phyloP scores from a whole-genome alignment of 768 basidiomycete genomes.

The Kwoniella sp. region DNA sequence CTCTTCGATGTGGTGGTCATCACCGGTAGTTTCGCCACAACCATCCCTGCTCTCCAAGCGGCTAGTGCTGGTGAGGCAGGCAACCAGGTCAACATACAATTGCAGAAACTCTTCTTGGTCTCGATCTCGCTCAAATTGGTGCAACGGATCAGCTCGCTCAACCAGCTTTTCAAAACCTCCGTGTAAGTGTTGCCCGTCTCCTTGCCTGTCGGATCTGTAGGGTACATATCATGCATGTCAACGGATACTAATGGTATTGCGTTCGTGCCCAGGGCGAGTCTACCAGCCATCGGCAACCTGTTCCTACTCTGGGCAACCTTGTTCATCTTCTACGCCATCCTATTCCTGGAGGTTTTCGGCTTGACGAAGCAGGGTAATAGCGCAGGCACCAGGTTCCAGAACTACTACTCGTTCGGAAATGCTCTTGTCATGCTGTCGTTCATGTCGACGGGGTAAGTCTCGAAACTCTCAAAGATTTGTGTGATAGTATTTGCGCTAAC shows the following conservation, averaged over 20 bases:
- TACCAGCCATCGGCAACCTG: constrained; percentile 82
- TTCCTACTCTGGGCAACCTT: constrained; percentile 84
- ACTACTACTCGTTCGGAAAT: constrained; percentile 77
- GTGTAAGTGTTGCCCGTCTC: constrained; percentile 64
- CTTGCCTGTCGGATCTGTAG: too few species aligned
- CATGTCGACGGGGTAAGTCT: constrained; percentile 82
- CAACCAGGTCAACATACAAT: constrained; percentile 38
- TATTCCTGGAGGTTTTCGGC: constrained; percentile 87
- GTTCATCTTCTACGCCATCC: constrained; percentile 87
- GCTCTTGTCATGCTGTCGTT: constrained; percentile 86
- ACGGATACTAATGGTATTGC: constrained; percentile 10
- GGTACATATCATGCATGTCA: constrained; percentile 7
- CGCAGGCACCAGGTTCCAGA: constrained; percentile 66
- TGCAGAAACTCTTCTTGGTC: constrained; percentile 74
- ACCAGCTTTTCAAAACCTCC: constrained; percentile 94
- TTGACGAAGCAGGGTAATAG: constrained; percentile 79
- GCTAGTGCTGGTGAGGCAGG: constrained; percentile 30
- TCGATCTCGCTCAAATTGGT: constrained; percentile 92
- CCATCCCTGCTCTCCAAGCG: constrained; percentile 66
- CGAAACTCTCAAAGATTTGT: too few species aligned
- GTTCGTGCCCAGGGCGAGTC: constrained; percentile 66
- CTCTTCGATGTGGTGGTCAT: constrained; percentile 82
- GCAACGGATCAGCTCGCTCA: constrained; percentile 80
- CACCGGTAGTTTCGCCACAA: constrained; percentile 79
- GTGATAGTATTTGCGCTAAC: too few species aligned